Evolutionary conservation across 2,329 filamentous ascomycete species (phyloP).

Genomic region (Ilyonectria destructans): DNA sequence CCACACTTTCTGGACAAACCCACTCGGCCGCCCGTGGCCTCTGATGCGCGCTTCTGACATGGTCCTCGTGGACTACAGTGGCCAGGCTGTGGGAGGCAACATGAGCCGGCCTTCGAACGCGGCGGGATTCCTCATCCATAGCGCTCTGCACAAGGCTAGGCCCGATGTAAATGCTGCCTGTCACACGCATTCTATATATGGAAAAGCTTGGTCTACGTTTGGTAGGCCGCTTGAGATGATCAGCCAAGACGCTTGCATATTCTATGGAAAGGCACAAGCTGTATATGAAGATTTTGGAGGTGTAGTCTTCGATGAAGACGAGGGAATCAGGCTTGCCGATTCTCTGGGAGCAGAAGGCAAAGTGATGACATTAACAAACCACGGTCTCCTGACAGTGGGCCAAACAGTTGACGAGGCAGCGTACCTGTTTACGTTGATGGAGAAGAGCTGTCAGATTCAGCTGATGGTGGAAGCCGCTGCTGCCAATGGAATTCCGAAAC

Average conservation of each 20-base stretch:
- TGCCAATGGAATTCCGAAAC: slow-evolving; percentile 21
- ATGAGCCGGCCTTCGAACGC: slow-evolving; percentile 73
- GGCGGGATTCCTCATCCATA: slow-evolving; percentile 79
- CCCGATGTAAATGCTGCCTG: slow-evolving; percentile 76
- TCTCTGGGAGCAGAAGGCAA: slow-evolving; percentile 71
- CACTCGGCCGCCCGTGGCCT: slow-evolving; percentile 6
- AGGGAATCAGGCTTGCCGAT: slow-evolving; percentile 73
- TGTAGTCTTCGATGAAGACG: slow-evolving; percentile 70
- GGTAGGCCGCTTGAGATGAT: slow-evolving; percentile 76
- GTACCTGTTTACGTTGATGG: slow-evolving; percentile 25
- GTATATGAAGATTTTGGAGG: slow-evolving; percentile 71
- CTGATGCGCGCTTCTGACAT: slow-evolving; percentile 75
- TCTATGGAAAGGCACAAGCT: slow-evolving; percentile 71
- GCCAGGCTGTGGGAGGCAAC: slow-evolving; percentile 19
- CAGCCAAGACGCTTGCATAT: slow-evolving; percentile 74
- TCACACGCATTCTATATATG: slow-evolving; percentile 75
- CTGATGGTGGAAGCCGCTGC: slow-evolving; percentile 30
- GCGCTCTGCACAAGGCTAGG: slow-evolving; percentile 73
- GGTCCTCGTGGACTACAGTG: slow-evolving; percentile 68
- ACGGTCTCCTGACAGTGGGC: slow-evolving; percentile 27
- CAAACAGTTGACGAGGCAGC: slow-evolving; percentile 28
- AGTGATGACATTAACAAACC: slow-evolving; percentile 51
- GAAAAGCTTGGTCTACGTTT: slow-evolving; percentile 77
- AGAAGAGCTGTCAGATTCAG: slow-evolving; percentile 23
- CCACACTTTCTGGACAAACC: slow-evolving; percentile 72